Conservation (phyloP, 176 grass and related monocot genomes). For the Aegilops umbellulata region DNA sequence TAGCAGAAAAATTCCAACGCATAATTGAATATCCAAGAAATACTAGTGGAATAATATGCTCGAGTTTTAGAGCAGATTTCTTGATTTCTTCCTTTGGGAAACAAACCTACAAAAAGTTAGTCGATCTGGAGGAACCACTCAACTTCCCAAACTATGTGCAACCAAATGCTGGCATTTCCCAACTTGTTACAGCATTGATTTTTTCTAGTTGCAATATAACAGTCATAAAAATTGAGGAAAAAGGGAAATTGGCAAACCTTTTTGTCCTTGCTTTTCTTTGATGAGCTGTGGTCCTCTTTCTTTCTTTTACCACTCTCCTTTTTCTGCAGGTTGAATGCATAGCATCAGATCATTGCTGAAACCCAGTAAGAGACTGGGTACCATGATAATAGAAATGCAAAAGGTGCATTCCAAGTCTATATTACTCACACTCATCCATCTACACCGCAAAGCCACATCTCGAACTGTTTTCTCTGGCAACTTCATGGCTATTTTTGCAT, state of each 20-base stretch:
- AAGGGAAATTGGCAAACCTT: slow-evolving; percentile 52
- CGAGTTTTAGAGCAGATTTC: not conserved
- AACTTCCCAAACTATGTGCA: not conserved
- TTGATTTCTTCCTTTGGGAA: not conserved
- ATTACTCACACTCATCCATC: slow-evolving; percentile 87
- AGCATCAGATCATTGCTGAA: slow-evolving; percentile 27
- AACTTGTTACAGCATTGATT: not conserved
- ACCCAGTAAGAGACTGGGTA: not conserved
- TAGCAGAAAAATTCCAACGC: not conserved
- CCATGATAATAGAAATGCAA: not conserved
- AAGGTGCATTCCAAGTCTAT: slow-evolving; percentile 19
- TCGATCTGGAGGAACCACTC: not conserved
- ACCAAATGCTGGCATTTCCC: slow-evolving; percentile 1
- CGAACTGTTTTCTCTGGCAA: slow-evolving; percentile 87
- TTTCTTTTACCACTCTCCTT: slow-evolving; percentile 95
- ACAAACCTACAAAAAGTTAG: not conserved
- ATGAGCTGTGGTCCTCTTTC: slow-evolving; percentile 78
- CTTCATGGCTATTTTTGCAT: slow-evolving; percentile 89
- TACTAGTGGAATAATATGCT: not conserved
- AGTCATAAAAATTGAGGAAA: not conserved
- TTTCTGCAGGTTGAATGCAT: slow-evolving; percentile 57
- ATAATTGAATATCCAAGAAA: not conserved
- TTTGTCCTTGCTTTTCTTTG: slow-evolving; percentile 95
- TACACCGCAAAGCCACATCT: slow-evolving; percentile 87
- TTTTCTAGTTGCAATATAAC: not conserved